phyloP scores from a whole-genome alignment of 2,329 filamentous ascomycete genomes.

The Nigrospora sphaerica region DNA sequence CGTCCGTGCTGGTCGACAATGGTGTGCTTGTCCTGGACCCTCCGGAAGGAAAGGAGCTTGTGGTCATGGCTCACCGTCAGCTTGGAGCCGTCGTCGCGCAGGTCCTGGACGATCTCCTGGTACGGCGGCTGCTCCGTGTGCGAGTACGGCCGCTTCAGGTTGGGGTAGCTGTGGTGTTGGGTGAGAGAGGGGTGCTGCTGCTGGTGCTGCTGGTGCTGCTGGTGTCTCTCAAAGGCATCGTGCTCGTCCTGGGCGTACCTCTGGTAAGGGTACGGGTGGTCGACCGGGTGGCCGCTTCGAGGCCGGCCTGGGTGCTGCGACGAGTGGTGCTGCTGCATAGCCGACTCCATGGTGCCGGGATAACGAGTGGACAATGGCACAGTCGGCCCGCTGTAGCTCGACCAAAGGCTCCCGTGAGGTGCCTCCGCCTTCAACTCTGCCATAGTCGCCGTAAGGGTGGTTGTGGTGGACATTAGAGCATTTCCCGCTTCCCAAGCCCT shows the following conservation, averaged over 20 bases:
- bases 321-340: slow-evolving; percentile 36
- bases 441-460: slow-evolving; percentile 55
- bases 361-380: slow-evolving; percentile 47
- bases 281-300: slow-evolving; percentile 42
- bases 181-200: slow-evolving; percentile 32
- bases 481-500: slow-evolving; percentile 21
- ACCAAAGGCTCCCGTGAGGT: slow-evolving; percentile 50
- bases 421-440: slow-evolving; percentile 56
- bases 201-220: slow-evolving; percentile 18
- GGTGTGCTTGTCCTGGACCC: slow-evolving; percentile 51
- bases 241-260: slow-evolving; percentile 49
- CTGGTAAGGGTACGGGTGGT: slow-evolving; percentile 45
- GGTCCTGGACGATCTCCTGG: slow-evolving; percentile 54
- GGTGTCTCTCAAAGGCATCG: slow-evolving; percentile 46
- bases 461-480: slow-evolving; percentile 55
- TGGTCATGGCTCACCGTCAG: slow-evolving; percentile 53
- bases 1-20: slow-evolving; percentile 53
- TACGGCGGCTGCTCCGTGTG: slow-evolving; percentile 48
- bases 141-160: slow-evolving; percentile 50
- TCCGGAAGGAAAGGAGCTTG: slow-evolving; percentile 52
- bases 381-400: slow-evolving; percentile 45
- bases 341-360: slow-evolving; percentile 42
- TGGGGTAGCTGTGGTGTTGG: slow-evolving; percentile 46
- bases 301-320: slow-evolving; percentile 41
- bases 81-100: slow-evolving; percentile 51